Evolutionary conservation across 1,139 yeast species (phyloP), one percentile per base, ranked within the genome.

Genomic region (Diutina scorzettiae): DNA sequence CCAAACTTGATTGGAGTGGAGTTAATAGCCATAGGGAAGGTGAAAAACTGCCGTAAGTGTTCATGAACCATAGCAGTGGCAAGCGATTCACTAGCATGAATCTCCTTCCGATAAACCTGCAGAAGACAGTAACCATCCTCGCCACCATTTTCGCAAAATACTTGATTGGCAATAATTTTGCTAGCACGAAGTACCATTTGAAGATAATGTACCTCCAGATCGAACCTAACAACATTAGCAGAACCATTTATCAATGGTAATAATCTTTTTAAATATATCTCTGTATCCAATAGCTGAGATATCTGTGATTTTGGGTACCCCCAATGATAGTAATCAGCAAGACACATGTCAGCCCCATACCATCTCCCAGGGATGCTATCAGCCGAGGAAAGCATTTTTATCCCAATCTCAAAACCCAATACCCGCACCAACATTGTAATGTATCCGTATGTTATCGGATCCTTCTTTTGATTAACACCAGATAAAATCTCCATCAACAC

Each of bases 71-170:
- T 23, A 5, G 39, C 19, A 17, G 23, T 14, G 11, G 39, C 39
- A 9, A 34, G 11, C 19, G 16, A 19, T 4, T 23, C 14, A 9
- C n/a, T 16, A 12, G 39, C 28, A 2, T 9, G 20, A 6, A n/a
- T 28, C 5, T 6, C 11, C 11, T 19, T 19, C 19, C 7, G 27
- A n/a, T 23, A 21, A 14, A 34, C 39, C n/a, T 34, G n/a, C 39
- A 34, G 39, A 17, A 34, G 23, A 14, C 39, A 34, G 16, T 34
- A 34, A 17, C 17, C 17, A 14, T 34, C 39, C 8, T 34, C 17
- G 6, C 17, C 19, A 9, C 14, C 8, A 9, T 3, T 18, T 7
- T 9, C 12, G 11, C 28, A 5, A 34, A 34, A 34, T n/a, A 34
- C 28, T 9, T 32, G n/a, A n/a, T 5, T 8, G n/a, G 23, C 39